phyloP scores from a whole-genome alignment of 305 asterid species.

The Andrographis paniculata region DNA sequence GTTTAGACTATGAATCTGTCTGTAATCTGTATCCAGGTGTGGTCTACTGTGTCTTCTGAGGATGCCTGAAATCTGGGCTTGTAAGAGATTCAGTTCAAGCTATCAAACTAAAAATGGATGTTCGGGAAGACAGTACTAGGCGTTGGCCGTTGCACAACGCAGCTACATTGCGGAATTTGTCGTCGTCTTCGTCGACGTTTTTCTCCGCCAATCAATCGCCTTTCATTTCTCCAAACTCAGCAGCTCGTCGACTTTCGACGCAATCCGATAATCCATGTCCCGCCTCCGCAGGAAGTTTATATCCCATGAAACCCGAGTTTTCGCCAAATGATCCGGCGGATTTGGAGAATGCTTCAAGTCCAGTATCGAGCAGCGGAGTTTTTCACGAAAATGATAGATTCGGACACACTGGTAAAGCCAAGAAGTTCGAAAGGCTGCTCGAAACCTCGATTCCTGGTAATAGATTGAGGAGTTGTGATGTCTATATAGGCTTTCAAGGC shows the following conservation, averaged over 20 bases:
- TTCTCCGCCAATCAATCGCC: constrained; percentile 96
- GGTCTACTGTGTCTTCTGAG: constrained; percentile 9
- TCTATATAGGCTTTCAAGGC: constrained; percentile 87
- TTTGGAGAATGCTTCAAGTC: constrained; percentile 38
- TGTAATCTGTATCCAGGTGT: constrained; percentile 12
- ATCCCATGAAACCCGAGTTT: constrained; percentile 28
- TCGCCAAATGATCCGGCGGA: constrained; percentile 32
- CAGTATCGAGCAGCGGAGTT: constrained; percentile 32
- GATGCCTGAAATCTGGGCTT: constrained; percentile 28
- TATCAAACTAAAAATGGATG: constrained; percentile 53
- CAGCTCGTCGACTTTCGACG: constrained; percentile 37
- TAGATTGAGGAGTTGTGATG: constrained; percentile 85
- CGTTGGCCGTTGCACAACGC: constrained; percentile 38
- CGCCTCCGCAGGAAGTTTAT: constrained; percentile 26
- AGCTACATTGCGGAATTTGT: constrained; percentile 62
- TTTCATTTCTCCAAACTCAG: constrained; percentile 80
- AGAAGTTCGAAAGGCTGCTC: constrained; percentile 34
- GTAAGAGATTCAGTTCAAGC: constrained; percentile 26
- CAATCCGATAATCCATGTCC: constrained; percentile 34
- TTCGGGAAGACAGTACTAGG: constrained; percentile 50
- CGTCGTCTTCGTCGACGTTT: constrained; percentile 89
- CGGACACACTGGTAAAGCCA: constrained; percentile 37
- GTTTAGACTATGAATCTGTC: constrained; percentile 9
- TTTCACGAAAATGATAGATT: constrained; percentile 30
- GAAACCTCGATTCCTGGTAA: constrained; percentile 48